Evolutionary conservation across 352 stramenopile genomes (phyloP), one percentile per base, ranked within the genome.

Genomic region (Pythium periplocum): DNA sequence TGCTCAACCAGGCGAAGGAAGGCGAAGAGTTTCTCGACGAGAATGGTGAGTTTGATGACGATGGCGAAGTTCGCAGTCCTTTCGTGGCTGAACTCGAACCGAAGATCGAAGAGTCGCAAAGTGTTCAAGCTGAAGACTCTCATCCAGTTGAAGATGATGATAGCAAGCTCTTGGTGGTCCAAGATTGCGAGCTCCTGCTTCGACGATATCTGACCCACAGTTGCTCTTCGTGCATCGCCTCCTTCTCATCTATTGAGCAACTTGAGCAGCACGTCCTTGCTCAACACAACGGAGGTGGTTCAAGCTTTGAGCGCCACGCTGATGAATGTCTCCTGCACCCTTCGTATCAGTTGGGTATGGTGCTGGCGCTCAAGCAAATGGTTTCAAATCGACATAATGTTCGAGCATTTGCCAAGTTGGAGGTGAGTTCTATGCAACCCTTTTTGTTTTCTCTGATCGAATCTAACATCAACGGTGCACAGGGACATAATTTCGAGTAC

Each of bases 341-440:
- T 17, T 61, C 68, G 10, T 66, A 74, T 30, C 78, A 89, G 53
- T 69, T 77, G 8, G 62, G 34, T 36, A 56, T 45, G 41, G 26
- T 71, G 36, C 38, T 71, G 26, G 47, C 39, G 53, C 57, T 35
- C 58, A 62, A 30, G 52, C 54, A 26, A 26, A 26, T 26, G 11
- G 42, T 33, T 43, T 63, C 51, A 50, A 37, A 45, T 36, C 9
- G 48, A 32, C 61, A 55, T 35, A 61, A 57, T 36, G 73, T 81
- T 6, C 56, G 82, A 40, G 83, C 76, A 7, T 94, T 86, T 51
- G 83, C 80, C 17, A 92, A 92, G 38, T 58, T 94, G 10, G 60
- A 86, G 78, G 78, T 90, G 48, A 53, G 33, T 43, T 4, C 31
- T 67, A 35, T 31, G 12, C 31, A 37, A 63, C 32, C 10, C 30